Evolutionary conservation across 2,329 filamentous ascomycete genomes (phyloP), one percentile per base, ranked within the genome.

Genomic region (Pyrenophora graminea): DNA sequence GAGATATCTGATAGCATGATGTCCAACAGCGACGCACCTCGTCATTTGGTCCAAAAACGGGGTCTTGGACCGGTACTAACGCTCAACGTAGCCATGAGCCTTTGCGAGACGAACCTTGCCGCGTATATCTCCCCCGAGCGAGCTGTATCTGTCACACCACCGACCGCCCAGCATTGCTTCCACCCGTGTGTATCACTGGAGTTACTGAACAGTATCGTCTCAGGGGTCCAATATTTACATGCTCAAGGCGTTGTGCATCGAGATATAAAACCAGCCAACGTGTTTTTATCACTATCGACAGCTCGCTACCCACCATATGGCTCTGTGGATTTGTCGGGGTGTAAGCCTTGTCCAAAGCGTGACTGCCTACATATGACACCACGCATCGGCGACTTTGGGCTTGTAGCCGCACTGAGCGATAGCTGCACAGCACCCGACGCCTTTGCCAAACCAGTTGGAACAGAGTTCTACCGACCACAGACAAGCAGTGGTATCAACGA

Each of bases 21-120:
- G 15, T 67, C 70, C 1, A 74, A 80, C 37, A 71, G 68, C 57
- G 68, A 73, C 21, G 51, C 61, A 8, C 64, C 67, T 0, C 49
- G 37, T n/a, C 58, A 67, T 8, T 52, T 69, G 12, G 42, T 70
- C 13, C 48, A 64, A 18, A 39, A 51, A 1, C 61, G 60, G 25
- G 44, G 32, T 17, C 43, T 51, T 1, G 69, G 69, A 8, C 68
- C 69, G 6, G 47, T 68, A 39, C 61, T 85, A 9, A 80, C 80
- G 4, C 74, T 88, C 7, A 85, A 87, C 65, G 84, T 88, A n/a
- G 85, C 88, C 62, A 88, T 88, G 84, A 83, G 82, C 4, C 75
- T 85, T 3, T 83, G 86, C 65, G 84, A 85, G 1, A 76, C 85
- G 45, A 86, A 83, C 2, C 75, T 89, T 9, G 78, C 81, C 7